Percentiles rank a stretch among this genome's conserved stretches.
Conservation (phyloP, 2,329 filamentous ascomycete species). For the Stagonosporopsis chrysanthemi region DNA sequence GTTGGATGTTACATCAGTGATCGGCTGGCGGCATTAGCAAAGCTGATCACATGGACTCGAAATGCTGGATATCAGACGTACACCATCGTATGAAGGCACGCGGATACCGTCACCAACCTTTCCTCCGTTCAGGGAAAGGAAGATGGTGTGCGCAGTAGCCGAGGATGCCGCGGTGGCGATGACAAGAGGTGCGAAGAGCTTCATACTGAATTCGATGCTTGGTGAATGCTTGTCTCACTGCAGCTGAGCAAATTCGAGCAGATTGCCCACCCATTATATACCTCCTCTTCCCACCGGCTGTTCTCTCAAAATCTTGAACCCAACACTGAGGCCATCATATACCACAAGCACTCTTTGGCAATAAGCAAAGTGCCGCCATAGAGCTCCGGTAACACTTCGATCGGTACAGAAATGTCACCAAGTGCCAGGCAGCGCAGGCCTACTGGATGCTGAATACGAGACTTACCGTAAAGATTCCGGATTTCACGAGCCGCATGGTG, state of each 20-base stretch:
- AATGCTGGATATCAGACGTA: conserved; percentile 14
- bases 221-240: conserved; percentile 1
- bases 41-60: no score
- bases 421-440: background rate
- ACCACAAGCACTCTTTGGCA: background rate
- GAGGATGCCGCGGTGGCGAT: conserved; percentile 42
- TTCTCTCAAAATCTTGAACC: background rate
- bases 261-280: conserved; percentile 3
- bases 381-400: background rate
- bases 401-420: background rate
- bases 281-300: background rate
- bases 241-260: conserved; percentile 10
- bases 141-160: conserved; percentile 60
- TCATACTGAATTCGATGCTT: conserved; percentile 29
- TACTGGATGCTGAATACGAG: background rate
- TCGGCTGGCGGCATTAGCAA: conserved; percentile 54
- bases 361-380: background rate
- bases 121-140: conserved; percentile 57
- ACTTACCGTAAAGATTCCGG: background rate
- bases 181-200: conserved; percentile 34
- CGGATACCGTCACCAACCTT: conserved; percentile 61
- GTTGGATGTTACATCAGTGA: conserved; percentile 62
- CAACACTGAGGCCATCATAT: background rate
- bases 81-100: conserved; percentile 53
- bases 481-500: conserved; percentile 3